Evolutionary conservation across 2,329 filamentous ascomycete species (phyloP), one percentile per base, ranked within the genome.

Genomic region (Periconia sp.): DNA sequence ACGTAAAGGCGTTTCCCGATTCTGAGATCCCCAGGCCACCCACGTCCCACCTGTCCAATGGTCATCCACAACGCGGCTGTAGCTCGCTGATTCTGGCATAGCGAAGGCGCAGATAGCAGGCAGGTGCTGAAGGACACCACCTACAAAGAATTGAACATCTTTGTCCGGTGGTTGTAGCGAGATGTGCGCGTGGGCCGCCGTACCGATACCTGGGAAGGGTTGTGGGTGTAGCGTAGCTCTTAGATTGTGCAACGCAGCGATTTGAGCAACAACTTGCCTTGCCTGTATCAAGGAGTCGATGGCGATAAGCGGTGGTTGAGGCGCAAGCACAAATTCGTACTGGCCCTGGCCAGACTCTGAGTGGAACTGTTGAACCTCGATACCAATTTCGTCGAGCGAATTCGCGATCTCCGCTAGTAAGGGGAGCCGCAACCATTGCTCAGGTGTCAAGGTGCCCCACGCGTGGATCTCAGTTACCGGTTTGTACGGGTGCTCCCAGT

Each of bases 11-110:
- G 83, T 77, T 72, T 92, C 88, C 13, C 87, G 83, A 66, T 94
- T 94, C 69, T 94, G 85, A 4, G 83, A 87, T 10, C 89, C 89
- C 89, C 88, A 95, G 0, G 85, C 74, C 0, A 92, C 80, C 84
- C 86, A 92, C 6, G 84, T 81, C 0, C 88, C 88, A n/a, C 88
- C 88, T 0, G 87, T 81, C 89, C 88, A 94, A 45, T 74, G 75
- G n/a, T 88, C 80, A 39, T 90, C 84, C 1, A 72, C 69, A 9
- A 88, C 77, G 4, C 89, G 80, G 24, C 81, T 80, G 66, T 94
- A 94, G 65, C 85, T 89, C 0, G 77, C 76, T 1, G 80, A 75
- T 51, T 83, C 82, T 24, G 84, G 79, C 56, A 89, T 81, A 0
- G 82, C 84, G 43, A 94, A 85, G 0, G 89, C 87, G 9, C 79